phyloP scores from a whole-genome alignment of 2,329 filamentous ascomycete species.

The Helminthosporium solani region DNA sequence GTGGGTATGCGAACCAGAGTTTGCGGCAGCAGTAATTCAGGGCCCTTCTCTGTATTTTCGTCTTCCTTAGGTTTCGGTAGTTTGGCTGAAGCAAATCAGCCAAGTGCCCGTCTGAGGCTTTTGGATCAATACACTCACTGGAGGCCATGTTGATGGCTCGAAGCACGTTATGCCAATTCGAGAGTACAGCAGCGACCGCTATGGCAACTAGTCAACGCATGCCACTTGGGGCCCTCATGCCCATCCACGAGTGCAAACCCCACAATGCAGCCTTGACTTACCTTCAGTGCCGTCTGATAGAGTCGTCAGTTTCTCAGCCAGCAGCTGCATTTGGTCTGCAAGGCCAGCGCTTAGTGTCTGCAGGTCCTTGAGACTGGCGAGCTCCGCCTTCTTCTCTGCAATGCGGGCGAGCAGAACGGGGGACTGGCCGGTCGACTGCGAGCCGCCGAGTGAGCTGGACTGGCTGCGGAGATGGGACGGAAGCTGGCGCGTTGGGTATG shows the following conservation, averaged over 20 bases:
- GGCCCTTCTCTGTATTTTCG: conserved; percentile 43
- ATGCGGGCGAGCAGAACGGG: conserved; percentile 72
- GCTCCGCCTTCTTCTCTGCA: conserved; percentile 80
- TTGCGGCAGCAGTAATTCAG: conserved; percentile 65
- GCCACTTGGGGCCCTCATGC: conserved; percentile 5
- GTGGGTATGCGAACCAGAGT: conserved; percentile 83
- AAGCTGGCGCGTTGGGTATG: conserved; percentile 48
- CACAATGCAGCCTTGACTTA: conserved; percentile 33
- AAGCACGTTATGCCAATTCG: conserved; percentile 86
- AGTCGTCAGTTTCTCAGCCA: conserved; percentile 76
- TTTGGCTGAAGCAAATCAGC: conserved; percentile 57
- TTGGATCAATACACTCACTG: conserved; percentile 54
- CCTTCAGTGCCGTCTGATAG: conserved; percentile 81
- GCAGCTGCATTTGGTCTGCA: conserved; percentile 76
- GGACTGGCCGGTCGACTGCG: conserved; percentile 58
- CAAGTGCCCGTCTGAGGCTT: conserved; percentile 8
- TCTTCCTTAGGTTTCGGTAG: conserved; percentile 60
- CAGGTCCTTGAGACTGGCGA: conserved; percentile 75
- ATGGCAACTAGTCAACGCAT: conserved; percentile 22
- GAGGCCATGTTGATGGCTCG: conserved; percentile 85
- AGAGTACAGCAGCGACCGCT: conserved; percentile 81
- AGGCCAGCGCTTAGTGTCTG: conserved; percentile 76
- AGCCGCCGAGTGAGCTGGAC: conserved; percentile 48
- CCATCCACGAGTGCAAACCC: conserved; percentile 1
- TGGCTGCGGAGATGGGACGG: conserved; percentile 66